A percentile compares a stretch with the other conserved stretches of the same genome.
Conservation (phyloP, 2,329 filamentous ascomycete species). For the Cytospora leucostoma region DNA sequence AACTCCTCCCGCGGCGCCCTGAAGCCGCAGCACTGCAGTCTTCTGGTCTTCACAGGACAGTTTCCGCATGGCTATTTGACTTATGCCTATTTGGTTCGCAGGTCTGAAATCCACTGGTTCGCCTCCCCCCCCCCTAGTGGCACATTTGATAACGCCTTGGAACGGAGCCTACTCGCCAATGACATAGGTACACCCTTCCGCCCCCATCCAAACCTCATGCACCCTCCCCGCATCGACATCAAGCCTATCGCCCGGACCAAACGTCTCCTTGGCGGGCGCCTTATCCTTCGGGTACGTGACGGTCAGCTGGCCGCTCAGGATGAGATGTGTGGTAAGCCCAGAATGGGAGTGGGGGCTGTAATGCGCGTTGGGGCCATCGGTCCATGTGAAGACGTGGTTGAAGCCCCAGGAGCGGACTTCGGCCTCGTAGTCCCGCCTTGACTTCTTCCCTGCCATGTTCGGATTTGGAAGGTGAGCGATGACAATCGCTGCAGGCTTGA, state of each 20-base stretch:
- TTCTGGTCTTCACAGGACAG: too few species aligned
- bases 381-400: slow-evolving; percentile 69
- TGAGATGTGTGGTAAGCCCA: slow-evolving; percentile 68
- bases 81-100: too few species aligned
- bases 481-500: background rate
- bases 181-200: slow-evolving; percentile 67
- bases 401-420: slow-evolving; percentile 72
- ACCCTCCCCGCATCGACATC: slow-evolving; percentile 65
- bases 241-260: slow-evolving; percentile 60
- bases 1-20: too few species aligned
- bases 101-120: too few species aligned
- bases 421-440: slow-evolving; percentile 53
- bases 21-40: too few species aligned
- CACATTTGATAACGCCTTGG: too few species aligned
- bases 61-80: too few species aligned
- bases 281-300: slow-evolving; percentile 66
- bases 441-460: slow-evolving; percentile 34
- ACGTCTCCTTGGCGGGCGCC: slow-evolving; percentile 56
- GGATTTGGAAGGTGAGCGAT: background rate
- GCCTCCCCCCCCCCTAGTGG: too few species aligned
- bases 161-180: slow-evolving; percentile 58
- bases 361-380: slow-evolving; percentile 65
- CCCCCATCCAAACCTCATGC: slow-evolving; percentile 72
- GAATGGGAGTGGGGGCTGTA: slow-evolving; percentile 68
- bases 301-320: slow-evolving; percentile 64